Evolutionary conservation across 108 stramenopile species (phyloP), one percentile per base, ranked within the genome.

Genomic region (Nitzschia sp.): DNA sequence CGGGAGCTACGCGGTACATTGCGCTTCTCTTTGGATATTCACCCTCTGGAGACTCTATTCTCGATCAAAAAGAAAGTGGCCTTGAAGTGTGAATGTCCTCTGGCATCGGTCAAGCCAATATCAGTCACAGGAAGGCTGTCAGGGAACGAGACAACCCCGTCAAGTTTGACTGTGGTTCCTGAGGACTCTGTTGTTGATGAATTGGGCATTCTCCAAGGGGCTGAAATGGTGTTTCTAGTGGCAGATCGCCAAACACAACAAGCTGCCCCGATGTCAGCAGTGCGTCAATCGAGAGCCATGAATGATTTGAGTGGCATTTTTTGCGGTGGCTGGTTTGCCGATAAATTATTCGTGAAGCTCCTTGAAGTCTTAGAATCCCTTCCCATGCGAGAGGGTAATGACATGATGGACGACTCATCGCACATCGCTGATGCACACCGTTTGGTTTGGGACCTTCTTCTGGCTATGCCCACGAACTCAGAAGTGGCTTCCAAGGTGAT

Each of bases 391-490:
- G 78, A 81, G 29, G 19, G 65, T 6, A 24, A 37, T 38, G 55
- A 60, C 12, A 75, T 72, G 51, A 69, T 53, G 39, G 72, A 75
- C 51, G 57, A 17, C 19, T 21, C 66, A 7, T 22, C 51, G 19
- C 51, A 43, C 9, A 21, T 41, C 11, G 57, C 51, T 29, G 80
- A 85, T 52, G 73, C 86, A 0, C 84, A 88, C 65, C 74, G 84
- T 41, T 78, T 94, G 41, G 85, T 93, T 5, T 98, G 97, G 97
- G 94, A 93, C 63, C 77, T 96, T 25, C 76, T 98, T n/a, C 68
- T 88, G 46, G 78, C 92, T n/a, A 85, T 96, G 82, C 97, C 95
- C 2, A 95, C 97, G 15, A 92, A 98, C 67, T 57, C 71, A 50
- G 65, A 78, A 21, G 75, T 95, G 20, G 70, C 78, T 20, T 72